Conservation (phyloP, 1,139 yeast genomes). For the Suhomyces terraborum region DNA sequence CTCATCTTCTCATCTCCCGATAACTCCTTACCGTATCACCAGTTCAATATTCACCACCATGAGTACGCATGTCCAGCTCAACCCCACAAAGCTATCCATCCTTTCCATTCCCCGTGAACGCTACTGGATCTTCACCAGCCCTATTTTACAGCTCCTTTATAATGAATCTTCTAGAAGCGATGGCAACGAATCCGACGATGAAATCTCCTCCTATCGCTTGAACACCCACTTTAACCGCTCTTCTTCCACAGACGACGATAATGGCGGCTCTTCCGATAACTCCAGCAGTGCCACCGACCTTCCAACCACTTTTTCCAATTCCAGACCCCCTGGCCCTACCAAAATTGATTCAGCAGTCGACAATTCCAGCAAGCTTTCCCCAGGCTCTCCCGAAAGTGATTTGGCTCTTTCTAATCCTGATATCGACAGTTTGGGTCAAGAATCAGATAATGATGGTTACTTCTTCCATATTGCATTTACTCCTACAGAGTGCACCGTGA, state of each 20-base stretch:
- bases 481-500: constrained; percentile 57
- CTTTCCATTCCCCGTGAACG: constrained; percentile 51
- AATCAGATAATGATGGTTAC: background rate
- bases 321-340: background rate
- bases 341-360: constrained; percentile 18
- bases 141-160: constrained; percentile 44
- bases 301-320: background rate
- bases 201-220: too few relatives aligned
- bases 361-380: constrained; percentile 22
- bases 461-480: constrained; percentile 56
- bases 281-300: constrained; percentile 16
- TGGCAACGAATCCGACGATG: constrained; percentile 2
- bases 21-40: too few relatives aligned
- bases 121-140: constrained; percentile 53
- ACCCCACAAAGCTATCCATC: constrained; percentile 46
- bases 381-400: background rate
- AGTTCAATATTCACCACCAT: background rate
- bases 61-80: constrained; percentile 24
- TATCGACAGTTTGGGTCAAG: constrained; percentile 29
- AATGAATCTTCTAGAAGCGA: constrained; percentile 19
- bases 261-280: constrained; percentile 3
- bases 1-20: too few relatives aligned
- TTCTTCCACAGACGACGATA: background rate
- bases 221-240: background rate
- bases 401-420: constrained; percentile 28